These are phyloP conservation scores for Xerocomellus chrysenteron DNA, from an alignment of 768 basidiomycete genomes.

Conservation along the genomic window DNA sequence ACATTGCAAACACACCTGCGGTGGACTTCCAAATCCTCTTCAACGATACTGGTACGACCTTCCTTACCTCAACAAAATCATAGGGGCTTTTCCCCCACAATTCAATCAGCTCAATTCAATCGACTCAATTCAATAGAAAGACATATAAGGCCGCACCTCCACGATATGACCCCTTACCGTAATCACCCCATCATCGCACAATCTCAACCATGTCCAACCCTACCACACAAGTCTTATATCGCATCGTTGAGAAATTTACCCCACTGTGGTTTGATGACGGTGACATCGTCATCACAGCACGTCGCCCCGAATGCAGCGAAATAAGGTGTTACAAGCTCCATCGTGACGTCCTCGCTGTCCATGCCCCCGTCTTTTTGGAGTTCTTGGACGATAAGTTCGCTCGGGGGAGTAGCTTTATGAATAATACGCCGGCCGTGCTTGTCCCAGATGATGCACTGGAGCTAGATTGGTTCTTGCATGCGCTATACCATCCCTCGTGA, in stretches of 20 bases:
- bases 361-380: not conserved
- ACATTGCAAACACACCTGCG: too few species aligned
- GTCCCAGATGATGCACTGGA: not conserved
- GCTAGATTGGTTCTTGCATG: not conserved
- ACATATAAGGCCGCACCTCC: not conserved
- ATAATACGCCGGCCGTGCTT: not conserved
- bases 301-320: not conserved
- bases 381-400: not conserved
- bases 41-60: not conserved
- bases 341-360: not conserved
- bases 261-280: not conserved
- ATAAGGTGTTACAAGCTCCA: not conserved
- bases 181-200: too few species aligned
- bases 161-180: too few species aligned
- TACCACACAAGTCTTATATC: not conserved
- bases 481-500: not conserved
- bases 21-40: too few species aligned
- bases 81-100: not conserved
- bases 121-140: not conserved
- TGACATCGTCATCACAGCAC: not conserved
- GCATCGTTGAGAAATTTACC: not conserved
- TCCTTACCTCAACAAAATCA: too few species aligned
- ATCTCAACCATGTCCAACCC: not conserved
- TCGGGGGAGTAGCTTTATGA: not conserved
- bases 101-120: too few species aligned